These are phyloP conservation scores for Colletotrichum camelliae DNA, from an alignment of 2,329 filamentous ascomycete genomes.

Conservation along the genomic window DNA sequence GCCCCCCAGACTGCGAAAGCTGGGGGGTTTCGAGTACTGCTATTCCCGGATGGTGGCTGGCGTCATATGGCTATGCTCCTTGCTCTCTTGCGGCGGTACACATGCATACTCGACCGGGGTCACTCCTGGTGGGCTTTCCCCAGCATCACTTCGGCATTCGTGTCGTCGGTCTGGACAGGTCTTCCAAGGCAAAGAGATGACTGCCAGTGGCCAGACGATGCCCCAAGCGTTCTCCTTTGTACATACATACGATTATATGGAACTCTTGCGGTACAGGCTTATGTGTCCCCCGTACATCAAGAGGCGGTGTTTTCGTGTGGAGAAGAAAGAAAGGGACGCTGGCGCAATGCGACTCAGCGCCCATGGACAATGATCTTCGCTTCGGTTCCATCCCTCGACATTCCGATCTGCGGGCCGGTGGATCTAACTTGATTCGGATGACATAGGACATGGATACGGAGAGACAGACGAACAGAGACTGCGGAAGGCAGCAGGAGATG, in stretches of 20 bases:
- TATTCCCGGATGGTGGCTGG: background rate
- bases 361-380: background rate
- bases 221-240: background rate
- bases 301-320: background rate
- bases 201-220: background rate
- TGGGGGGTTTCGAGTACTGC: background rate
- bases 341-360: background rate
- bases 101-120: background rate
- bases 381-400: background rate
- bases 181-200: background rate
- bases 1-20: background rate
- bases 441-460: background rate
- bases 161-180: background rate
- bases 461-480: background rate
- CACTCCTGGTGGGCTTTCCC: background rate
- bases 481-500: background rate
- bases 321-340: background rate
- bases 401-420: slow-evolving; percentile 10
- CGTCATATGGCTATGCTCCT: background rate
- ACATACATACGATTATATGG: background rate
- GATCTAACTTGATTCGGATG: background rate
- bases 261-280: background rate
- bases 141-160: background rate
- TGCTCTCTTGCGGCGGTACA: background rate
- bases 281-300: background rate